Evolutionary conservation across 1,284 basidiomycete species (phyloP).

Genomic region (Ustilago nuda): DNA sequence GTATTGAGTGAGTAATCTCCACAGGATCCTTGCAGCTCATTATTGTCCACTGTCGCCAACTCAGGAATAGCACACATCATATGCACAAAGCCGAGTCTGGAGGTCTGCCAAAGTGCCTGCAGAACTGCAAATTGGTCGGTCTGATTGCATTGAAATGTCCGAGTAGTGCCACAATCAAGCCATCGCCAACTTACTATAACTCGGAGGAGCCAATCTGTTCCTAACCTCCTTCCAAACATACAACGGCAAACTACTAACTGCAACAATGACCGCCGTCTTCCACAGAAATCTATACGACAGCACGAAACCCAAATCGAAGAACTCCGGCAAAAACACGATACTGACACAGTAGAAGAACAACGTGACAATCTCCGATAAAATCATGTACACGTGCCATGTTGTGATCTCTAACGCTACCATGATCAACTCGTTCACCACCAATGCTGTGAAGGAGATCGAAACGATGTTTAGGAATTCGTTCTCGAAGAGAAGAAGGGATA

Average conservation of each 20-base stretch:
- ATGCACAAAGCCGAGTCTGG: background rate
- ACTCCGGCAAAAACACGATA: slow-evolving; percentile 93
- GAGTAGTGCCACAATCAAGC: slow-evolving; percentile 20
- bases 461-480: slow-evolving; percentile 98
- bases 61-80: background rate
- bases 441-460: slow-evolving; percentile 94
- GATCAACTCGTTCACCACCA: slow-evolving; percentile 96
- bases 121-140: background rate
- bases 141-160: slow-evolving; percentile 2
- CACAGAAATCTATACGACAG: slow-evolving; percentile 87
- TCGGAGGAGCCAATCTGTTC: slow-evolving; percentile 88
- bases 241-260: slow-evolving; percentile 86
- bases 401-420: slow-evolving; percentile 99
- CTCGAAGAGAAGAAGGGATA: slow-evolving; percentile 94
- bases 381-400: slow-evolving; percentile 98
- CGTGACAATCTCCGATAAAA: slow-evolving; percentile 89
- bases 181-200: slow-evolving; percentile 81
- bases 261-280: slow-evolving; percentile 90
- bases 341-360: slow-evolving; percentile 88
- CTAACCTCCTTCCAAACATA: slow-evolving; percentile 90
- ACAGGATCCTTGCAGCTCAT: background rate
- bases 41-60: slow-evolving; percentile 12
- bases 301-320: slow-evolving; percentile 95
- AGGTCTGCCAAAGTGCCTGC: background rate
- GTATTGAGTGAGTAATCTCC: slow-evolving; percentile 31